Evolutionary conservation across 805 yeast species (phyloP).

Genomic region (Ogataea trehaloabstinens): DNA sequence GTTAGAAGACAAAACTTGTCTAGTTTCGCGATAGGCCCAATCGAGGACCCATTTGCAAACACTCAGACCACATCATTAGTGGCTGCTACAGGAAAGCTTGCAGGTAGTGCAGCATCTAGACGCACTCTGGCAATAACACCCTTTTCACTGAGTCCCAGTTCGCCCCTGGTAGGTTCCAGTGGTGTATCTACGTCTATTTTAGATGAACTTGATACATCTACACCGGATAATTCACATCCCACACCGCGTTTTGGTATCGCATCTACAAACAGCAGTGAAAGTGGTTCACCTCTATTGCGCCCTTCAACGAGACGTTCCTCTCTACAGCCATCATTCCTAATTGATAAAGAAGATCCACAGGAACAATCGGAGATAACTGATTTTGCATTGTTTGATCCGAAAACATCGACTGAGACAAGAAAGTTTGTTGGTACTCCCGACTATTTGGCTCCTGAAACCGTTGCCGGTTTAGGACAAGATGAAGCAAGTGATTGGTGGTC

Average conservation of each 20-base stretch:
- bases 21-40: conserved; percentile 5
- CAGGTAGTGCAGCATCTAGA: conserved; percentile 4
- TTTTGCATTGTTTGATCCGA: conserved; percentile 74
- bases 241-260: conserved; percentile 27
- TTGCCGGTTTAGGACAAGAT: conserved; percentile 77
- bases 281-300: conserved; percentile 45
- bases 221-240: neutral
- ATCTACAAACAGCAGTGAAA: conserved; percentile 38
- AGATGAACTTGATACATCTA: conserved; percentile 16
- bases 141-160: conserved; percentile 26
- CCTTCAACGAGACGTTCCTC: conserved; percentile 48
- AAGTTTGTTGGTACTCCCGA: conserved; percentile 97
- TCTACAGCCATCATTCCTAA: conserved; percentile 56
- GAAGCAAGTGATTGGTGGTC: conserved; percentile 99
- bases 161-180: conserved; percentile 23
- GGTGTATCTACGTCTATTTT: conserved; percentile 10
- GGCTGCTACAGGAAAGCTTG: conserved; percentile 1
- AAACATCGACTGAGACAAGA: conserved; percentile 43
- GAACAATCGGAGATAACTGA: conserved; percentile 30
- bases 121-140: conserved; percentile 23
- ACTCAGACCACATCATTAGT: conserved; percentile 15
- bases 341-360: conserved; percentile 46
- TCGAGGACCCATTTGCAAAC: conserved; percentile 21
- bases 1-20: conserved; percentile 66
- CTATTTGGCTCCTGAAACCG: conserved; percentile 95